Conservation (phyloP, 805 yeast species). For the Candida endomychidarum region DNA sequence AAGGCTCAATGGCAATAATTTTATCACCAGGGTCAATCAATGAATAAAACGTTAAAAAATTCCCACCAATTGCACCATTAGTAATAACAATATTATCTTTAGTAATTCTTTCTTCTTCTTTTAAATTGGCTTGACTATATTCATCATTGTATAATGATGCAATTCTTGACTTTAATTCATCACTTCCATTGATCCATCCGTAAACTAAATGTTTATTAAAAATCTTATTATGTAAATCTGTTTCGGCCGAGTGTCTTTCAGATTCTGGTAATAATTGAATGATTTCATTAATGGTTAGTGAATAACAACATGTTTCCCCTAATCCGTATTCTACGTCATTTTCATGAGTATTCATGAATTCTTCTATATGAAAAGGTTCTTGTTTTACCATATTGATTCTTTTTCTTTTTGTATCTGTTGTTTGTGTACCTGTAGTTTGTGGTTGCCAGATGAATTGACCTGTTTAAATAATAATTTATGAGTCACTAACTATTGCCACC, state of each 20-base stretch:
- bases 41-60: constrained; percentile 46
- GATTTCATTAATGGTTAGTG: constrained; percentile 42
- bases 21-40: constrained; percentile 47
- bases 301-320: constrained; percentile 54
- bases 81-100: constrained; percentile 52
- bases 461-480: too few relatives aligned
- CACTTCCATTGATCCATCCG: constrained; percentile 49
- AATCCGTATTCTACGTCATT: constrained; percentile 37
- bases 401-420: too few relatives aligned
- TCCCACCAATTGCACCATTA: constrained; percentile 59
- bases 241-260: constrained; percentile 1
- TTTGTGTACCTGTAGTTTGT: too few relatives aligned
- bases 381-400: constrained; percentile 27
- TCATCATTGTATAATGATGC: constrained; percentile 35
- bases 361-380: constrained; percentile 50
- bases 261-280: constrained; percentile 20
- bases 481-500: too few relatives aligned
- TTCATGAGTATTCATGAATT: constrained; percentile 54
- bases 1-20: constrained; percentile 48
- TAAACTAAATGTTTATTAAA: constrained; percentile 36
- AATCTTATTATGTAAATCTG: constrained; percentile 21
- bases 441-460: too few relatives aligned
- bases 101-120: constrained; percentile 42
- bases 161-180: constrained; percentile 34
- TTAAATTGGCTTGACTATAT: too few relatives aligned